A percentile compares a stretch with the other conserved stretches of the same genome.
These are phyloP conservation scores for Acacia melanoxylon DNA, from an alignment of 306 rosid species.

Conservation along the genomic window DNA sequence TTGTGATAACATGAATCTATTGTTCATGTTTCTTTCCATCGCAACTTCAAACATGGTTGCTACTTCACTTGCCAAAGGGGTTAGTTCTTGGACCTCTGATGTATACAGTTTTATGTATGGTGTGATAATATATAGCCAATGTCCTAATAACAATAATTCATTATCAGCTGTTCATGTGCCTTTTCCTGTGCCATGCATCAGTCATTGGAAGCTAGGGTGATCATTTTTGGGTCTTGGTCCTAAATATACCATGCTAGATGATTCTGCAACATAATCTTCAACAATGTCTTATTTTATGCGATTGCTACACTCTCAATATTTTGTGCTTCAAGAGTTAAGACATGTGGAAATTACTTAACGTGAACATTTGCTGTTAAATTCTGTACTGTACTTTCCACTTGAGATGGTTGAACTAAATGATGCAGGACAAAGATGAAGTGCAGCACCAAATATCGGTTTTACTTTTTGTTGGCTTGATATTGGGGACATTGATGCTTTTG, in stretches of 20 bases:
- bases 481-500: conserved; percentile 62
- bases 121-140: not conserved
- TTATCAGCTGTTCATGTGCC: not conserved
- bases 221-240: not conserved
- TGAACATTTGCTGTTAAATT: not conserved
- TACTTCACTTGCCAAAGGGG: conserved; percentile 43
- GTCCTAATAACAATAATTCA: not conserved
- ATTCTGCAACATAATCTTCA: not conserved
- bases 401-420: not conserved
- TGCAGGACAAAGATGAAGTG: conserved; percentile 44
- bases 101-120: not conserved
- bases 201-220: not conserved
- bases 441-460: conserved; percentile 66
- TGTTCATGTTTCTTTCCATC: conserved; percentile 43
- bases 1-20: conserved; percentile 40
- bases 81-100: conserved; percentile 16
- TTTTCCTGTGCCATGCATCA: not conserved
- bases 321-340: not conserved
- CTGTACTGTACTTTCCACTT: not conserved
- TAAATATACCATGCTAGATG: not conserved
- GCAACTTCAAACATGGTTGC: conserved; percentile 46
- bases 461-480: conserved; percentile 61
- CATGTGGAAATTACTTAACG: not conserved
- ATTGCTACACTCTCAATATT: not conserved
- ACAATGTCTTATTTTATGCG: not conserved